Percentiles rank a stretch among this genome's conserved stretches.
These are phyloP conservation scores for Lizonia empirigonia DNA, from an alignment of 2,329 filamentous ascomycete genomes.

Conservation along the genomic window DNA sequence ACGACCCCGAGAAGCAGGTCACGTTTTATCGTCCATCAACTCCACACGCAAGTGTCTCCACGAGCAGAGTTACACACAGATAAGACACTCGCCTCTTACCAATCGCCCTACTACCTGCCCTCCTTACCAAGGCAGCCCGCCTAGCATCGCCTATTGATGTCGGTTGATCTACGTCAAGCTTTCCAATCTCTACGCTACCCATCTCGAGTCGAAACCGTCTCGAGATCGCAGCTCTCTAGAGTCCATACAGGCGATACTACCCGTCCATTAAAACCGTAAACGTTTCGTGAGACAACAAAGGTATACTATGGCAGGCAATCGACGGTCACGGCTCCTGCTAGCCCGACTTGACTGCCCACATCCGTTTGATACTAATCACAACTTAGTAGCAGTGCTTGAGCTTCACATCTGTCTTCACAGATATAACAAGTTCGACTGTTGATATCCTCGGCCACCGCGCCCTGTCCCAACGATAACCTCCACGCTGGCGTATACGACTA, in stretches of 20 bases:
- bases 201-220: slow-evolving; percentile 61
- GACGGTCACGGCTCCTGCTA: slow-evolving; percentile 41
- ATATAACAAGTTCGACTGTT: slow-evolving; percentile 43
- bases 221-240: slow-evolving; percentile 62
- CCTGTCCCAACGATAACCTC: slow-evolving; percentile 32
- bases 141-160: slow-evolving; percentile 57
- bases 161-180: slow-evolving; percentile 62
- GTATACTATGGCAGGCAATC: slow-evolving; percentile 48
- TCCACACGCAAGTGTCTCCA: slow-evolving; percentile 25
- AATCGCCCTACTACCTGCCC: slow-evolving; percentile 16
- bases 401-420: slow-evolving; percentile 31
- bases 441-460: slow-evolving; percentile 32
- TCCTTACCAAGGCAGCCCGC: slow-evolving; percentile 31
- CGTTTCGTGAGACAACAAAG: slow-evolving; percentile 35
- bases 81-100: slow-evolving; percentile 25
- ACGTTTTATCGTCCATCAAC: slow-evolving; percentile 30
- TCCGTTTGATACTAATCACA: slow-evolving; percentile 42
- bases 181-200: slow-evolving; percentile 61
- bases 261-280: slow-evolving; percentile 52
- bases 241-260: slow-evolving; percentile 61
- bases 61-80: slow-evolving; percentile 30
- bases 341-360: slow-evolving; percentile 30
- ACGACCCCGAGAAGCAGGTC: slow-evolving; percentile 36
- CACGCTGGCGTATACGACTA: slow-evolving; percentile 50
- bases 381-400: slow-evolving; percentile 45